Percentiles rank a stretch among this genome's conserved stretches.
Evolutionary conservation across 176 grass and related monocot genomes (phyloP).

Genomic region (Echinochloa phyllopogon): DNA sequence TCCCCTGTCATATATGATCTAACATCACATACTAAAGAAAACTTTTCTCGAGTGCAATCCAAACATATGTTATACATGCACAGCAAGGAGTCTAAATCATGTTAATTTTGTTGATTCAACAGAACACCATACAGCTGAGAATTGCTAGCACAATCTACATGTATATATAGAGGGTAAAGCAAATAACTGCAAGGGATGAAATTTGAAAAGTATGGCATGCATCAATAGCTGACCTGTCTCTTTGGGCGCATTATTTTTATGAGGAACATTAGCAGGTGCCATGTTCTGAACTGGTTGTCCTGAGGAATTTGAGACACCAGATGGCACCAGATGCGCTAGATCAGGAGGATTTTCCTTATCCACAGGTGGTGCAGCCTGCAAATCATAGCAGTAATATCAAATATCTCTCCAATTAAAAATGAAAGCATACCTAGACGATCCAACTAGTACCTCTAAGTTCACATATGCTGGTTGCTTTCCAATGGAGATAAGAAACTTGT

Average conservation of each 20-base stretch:
- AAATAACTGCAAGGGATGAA: constrained; percentile 18
- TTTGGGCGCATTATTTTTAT: constrained; percentile 51
- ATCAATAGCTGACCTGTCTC: constrained; percentile 55
- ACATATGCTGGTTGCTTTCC: constrained; percentile 87
- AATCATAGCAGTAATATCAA: constrained; percentile 38
- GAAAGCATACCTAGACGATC: constrained; percentile 26
- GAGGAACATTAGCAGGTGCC: constrained; percentile 43
- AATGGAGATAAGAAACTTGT: constrained; percentile 92
- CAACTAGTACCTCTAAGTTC: constrained; percentile 75
- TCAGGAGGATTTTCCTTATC: constrained; percentile 95
- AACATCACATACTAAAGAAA: constrained; percentile 12
- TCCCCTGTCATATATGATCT: neutral
- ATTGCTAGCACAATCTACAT: neutral
- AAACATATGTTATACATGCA: constrained; percentile 1
- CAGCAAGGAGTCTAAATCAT: constrained; percentile 5
- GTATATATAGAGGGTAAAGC: neutral
- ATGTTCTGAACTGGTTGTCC: constrained; percentile 51
- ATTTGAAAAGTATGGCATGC: constrained; percentile 16
- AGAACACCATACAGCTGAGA: constrained; percentile 13
- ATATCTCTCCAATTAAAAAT: constrained; percentile 21
- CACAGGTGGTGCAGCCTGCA: constrained; percentile 75
- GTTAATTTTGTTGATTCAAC: constrained; percentile 26
- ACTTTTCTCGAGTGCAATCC: neutral
- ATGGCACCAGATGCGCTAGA: constrained; percentile 79
- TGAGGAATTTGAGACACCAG: constrained; percentile 44